phyloP scores from a whole-genome alignment of 2,329 filamentous ascomycete genomes.

The Blastomyces gilchristii region DNA sequence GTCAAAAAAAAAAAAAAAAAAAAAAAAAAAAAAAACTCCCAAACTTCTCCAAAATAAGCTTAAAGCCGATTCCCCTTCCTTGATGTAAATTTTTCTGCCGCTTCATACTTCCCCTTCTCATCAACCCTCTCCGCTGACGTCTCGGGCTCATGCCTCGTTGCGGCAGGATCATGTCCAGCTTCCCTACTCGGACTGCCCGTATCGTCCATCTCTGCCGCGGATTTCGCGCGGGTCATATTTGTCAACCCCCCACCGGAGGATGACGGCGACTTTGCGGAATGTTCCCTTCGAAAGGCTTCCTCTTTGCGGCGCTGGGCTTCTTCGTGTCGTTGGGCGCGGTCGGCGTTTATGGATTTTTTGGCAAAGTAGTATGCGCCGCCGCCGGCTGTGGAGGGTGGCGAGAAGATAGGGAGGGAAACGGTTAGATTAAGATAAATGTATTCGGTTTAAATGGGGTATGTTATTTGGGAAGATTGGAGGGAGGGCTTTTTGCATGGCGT shows the following conservation, averaged over 20 bases:
- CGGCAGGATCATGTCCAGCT: slow-evolving; percentile 67
- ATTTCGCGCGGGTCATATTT: slow-evolving; percentile 7
- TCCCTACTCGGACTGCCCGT: slow-evolving; percentile 61
- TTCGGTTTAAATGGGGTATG: neutral
- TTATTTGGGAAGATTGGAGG: neutral
- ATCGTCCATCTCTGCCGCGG: slow-evolving; percentile 37
- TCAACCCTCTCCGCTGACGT: slow-evolving; percentile 55
- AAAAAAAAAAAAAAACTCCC: no score
- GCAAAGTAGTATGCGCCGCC: slow-evolving; percentile 92
- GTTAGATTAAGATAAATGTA: neutral
- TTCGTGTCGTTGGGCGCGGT: slow-evolving; percentile 62
- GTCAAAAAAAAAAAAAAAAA: no score
- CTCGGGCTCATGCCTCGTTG: slow-evolving; percentile 68
- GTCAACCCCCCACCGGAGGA: slow-evolving; percentile 7
- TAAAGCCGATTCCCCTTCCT: slow-evolving; percentile 78
- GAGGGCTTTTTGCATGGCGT: neutral
- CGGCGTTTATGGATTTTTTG: slow-evolving; percentile 86
- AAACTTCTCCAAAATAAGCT: slow-evolving; percentile 15
- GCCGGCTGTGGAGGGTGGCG: slow-evolving; percentile 52
- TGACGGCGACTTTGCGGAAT: slow-evolving; percentile 15
- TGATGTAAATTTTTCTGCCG: slow-evolving; percentile 61
- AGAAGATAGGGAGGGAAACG: neutral
- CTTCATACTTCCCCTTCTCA: slow-evolving; percentile 89
- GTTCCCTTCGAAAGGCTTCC: slow-evolving; percentile 13
- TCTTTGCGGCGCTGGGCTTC: slow-evolving; percentile 37